Evolutionary conservation across 805 yeast species (phyloP), one percentile per base, ranked within the genome.

Genomic region (Candida pseudofarinosa): DNA sequence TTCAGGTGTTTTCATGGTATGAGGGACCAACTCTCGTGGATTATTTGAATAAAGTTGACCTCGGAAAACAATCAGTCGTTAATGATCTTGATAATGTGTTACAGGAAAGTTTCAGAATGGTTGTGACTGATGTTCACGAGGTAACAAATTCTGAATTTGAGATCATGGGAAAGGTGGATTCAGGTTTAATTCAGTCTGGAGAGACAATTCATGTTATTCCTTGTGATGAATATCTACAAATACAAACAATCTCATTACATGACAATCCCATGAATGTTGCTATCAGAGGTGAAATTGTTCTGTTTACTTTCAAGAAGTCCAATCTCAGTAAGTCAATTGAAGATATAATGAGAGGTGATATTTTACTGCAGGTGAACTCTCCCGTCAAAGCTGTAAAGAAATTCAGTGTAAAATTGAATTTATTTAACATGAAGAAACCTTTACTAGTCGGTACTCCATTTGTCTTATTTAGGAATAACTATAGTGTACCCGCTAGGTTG

Each of bases 361-460:
- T 77, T 51, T 48, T 65, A 3, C 54, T 65, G 36, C 59, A 58
- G 40, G 38, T 57, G 15, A 54, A 52, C 13, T 50, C 65, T 1
- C 48, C 58, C 2, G 53, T 64, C 8, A 51, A 48, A 34, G 48
- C 67, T 2, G 65, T 56, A 4, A 57, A 54, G 40, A 54, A 49
- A 15, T 63, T 71, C 41, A 52, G 48, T 3, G 64, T 62, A 16
- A 41, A 53, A 4, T 40, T 70, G 35, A 61, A 51, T 42, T 56
- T 70, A 38, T 71, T 70, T 51, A 62, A 70, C 45, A 58, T 81
- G 53, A 73, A 72, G 30, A 73, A 86, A 49, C 97, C 97, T 0
- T 62, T 89, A 37, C 65, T 89, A 33, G 81, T 83, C 12, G 97
- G 97, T 5, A 74, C 95, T 0, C 83, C 90, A 33, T 74, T 88